phyloP scores from a whole-genome alignment of 2,329 filamentous ascomycete genomes.

The Colletotrichum camelliae region DNA sequence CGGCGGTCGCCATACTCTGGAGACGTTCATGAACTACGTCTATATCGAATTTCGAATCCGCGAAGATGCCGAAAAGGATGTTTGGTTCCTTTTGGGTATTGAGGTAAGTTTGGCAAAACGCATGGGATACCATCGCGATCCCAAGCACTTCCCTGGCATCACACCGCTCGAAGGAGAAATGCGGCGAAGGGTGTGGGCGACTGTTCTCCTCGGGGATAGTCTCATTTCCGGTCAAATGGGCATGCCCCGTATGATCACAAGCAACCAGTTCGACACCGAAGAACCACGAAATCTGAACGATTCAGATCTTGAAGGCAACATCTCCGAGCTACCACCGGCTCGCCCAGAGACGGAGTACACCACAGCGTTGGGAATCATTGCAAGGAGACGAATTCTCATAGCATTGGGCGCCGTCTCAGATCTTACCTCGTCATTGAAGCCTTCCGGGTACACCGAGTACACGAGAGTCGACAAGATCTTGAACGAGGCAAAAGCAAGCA shows the following conservation, averaged over 20 bases:
- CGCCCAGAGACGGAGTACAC: conserved; percentile 35
- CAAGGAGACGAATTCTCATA: conserved; percentile 24
- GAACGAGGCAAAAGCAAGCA: conserved; percentile 23
- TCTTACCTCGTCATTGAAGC: conserved; percentile 21
- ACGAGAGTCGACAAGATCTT: conserved; percentile 28
- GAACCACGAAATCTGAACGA: conserved; percentile 50
- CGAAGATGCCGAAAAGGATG: conserved; percentile 1
- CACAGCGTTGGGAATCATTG: conserved; percentile 26
- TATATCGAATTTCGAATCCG: conserved; percentile 3
- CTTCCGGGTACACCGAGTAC: conserved; percentile 22
- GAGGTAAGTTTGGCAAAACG: conserved; percentile 39
- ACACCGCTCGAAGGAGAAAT: conserved; percentile 48
- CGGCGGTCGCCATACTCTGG: conserved; percentile 20
- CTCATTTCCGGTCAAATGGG: conserved; percentile 50
- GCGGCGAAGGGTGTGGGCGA: conserved; percentile 48
- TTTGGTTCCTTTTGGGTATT: conserved; percentile 35
- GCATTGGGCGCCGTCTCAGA: conserved; percentile 26
- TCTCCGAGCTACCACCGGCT: conserved; percentile 39
- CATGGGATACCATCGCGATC: conserved; percentile 51
- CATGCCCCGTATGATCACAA: conserved; percentile 46
- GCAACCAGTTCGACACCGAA: conserved; percentile 43
- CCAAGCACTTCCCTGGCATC: conserved; percentile 44
- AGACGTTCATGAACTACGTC: conserved; percentile 15
- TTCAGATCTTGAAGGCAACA: conserved; percentile 42
- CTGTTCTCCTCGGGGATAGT: conserved; percentile 45